phyloP scores from a whole-genome alignment of 2,329 filamentous ascomycete species.

The Proliferodiscus dingleyae region DNA sequence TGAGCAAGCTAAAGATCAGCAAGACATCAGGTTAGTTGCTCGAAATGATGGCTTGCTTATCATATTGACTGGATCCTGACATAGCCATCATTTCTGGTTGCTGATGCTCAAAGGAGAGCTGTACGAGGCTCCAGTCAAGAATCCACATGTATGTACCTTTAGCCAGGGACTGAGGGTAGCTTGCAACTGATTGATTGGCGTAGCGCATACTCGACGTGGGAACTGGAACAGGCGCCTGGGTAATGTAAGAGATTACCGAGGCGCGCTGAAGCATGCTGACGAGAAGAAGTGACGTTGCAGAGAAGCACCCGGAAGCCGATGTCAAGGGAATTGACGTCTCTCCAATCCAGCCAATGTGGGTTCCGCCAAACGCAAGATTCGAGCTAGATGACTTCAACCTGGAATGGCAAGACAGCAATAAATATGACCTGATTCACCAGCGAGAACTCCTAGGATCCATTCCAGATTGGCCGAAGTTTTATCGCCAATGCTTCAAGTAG shows the following conservation, averaged over 20 bases:
- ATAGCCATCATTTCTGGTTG: slow-evolving; percentile 34
- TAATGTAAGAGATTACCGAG: slow-evolving; percentile 7
- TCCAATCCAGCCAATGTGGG: slow-evolving; percentile 50
- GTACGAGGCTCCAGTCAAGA: slow-evolving; percentile 36
- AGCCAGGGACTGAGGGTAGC: too few species aligned
- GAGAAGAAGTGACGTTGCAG: slow-evolving; percentile 38
- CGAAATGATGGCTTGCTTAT: background rate
- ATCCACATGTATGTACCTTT: slow-evolving; percentile 26
- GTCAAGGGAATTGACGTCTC: slow-evolving; percentile 51
- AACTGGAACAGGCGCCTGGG: slow-evolving; percentile 20
- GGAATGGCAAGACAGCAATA: slow-evolving; percentile 28
- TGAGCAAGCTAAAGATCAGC: slow-evolving; percentile 15
- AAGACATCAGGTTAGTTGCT: slow-evolving; percentile 15
- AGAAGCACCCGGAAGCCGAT: slow-evolving; percentile 39
- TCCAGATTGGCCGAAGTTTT: slow-evolving; percentile 13
- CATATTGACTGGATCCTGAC: background rate
- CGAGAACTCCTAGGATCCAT: slow-evolving; percentile 20
- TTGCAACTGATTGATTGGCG: background rate
- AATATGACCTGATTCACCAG: slow-evolving; percentile 31
- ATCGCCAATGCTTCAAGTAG: slow-evolving; percentile 11
- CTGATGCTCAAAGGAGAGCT: slow-evolving; percentile 36
- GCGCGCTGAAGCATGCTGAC: background rate
- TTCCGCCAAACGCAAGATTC: slow-evolving; percentile 58
- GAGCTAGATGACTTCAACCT: slow-evolving; percentile 57
- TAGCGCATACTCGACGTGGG: slow-evolving; percentile 19